Percentiles rank a stretch among this genome's conserved stretches.
Conservation (phyloP, 2,329 filamentous ascomycete genomes). For the Aspergillus phoenicis region DNA sequence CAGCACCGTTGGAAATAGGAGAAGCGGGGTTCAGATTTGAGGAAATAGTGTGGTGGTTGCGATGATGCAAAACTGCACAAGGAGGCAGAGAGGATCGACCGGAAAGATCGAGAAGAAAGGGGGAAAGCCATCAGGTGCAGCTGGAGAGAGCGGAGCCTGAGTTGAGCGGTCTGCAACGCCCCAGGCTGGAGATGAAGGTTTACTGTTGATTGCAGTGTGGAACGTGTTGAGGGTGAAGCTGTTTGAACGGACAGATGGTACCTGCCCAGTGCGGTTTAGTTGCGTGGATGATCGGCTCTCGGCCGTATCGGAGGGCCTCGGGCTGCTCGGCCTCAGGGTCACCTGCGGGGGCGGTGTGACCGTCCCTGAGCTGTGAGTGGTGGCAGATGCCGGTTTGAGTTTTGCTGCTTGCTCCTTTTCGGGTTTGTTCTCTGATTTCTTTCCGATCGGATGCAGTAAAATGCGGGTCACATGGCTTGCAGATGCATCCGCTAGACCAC, state of each 20-base stretch:
- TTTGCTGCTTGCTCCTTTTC: background rate
- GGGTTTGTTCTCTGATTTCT: background rate
- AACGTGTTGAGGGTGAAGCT: conserved; percentile 1
- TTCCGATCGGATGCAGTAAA: background rate
- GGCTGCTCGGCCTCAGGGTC: background rate
- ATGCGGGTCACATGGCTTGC: background rate
- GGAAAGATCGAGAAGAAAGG: background rate
- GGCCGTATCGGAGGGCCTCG: background rate
- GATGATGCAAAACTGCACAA: background rate
- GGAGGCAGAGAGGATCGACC: background rate
- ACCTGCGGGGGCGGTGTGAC: background rate
- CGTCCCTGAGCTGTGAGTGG: background rate
- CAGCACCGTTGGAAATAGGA: background rate
- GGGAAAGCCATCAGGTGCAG: background rate
- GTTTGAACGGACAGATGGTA: background rate
- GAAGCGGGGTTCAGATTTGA: background rate
- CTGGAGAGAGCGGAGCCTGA: background rate
- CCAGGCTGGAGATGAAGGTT: conserved; percentile 5
- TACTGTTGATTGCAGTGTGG: conserved; percentile 1
- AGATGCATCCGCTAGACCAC: background rate
- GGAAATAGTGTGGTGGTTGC: background rate
- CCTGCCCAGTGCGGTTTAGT: background rate
- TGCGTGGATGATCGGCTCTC: background rate
- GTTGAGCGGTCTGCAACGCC: background rate
- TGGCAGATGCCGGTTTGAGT: background rate